phyloP scores from a whole-genome alignment of 257 asterid genomes.

The Ilex asprella region DNA sequence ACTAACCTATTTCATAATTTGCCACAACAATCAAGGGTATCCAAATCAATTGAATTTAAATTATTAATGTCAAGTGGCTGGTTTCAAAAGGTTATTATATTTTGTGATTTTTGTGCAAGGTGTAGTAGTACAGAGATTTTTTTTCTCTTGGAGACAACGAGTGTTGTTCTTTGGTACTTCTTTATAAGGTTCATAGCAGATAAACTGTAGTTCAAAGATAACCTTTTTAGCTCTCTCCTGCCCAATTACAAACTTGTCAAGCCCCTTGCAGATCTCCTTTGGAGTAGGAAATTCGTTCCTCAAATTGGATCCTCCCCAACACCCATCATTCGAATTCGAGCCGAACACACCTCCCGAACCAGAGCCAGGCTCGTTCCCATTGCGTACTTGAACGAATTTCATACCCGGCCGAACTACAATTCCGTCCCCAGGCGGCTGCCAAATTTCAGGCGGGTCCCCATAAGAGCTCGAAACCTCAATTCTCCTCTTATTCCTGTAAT shows the following conservation, averaged over 20 bases:
- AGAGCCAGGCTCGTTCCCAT: constrained; percentile 37
- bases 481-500: constrained; percentile 20
- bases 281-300: constrained; percentile 85
- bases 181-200: not conserved
- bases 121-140: too few relatives aligned
- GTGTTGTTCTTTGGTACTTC: not conserved
- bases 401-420: constrained; percentile 70
- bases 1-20: too few relatives aligned
- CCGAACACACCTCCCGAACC: constrained; percentile 57
- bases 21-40: too few relatives aligned
- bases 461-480: constrained; percentile 40
- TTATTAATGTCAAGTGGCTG: too few relatives aligned
- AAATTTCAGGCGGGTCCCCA: constrained; percentile 97
- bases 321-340: constrained; percentile 46
- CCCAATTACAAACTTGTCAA: constrained; percentile 93
- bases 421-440: constrained; percentile 94
- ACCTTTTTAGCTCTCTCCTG: constrained; percentile 99
- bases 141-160: too few relatives aligned
- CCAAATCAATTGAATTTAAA: too few relatives aligned
- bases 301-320: constrained; percentile 93
- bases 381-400: constrained; percentile 49
- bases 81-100: too few relatives aligned
- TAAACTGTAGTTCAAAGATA: not conserved
- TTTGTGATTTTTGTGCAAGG: too few relatives aligned
- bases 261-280: constrained; percentile 90